phyloP scores from a whole-genome alignment of 2,329 filamentous ascomycete species.

The Aspergillus phoenicis region DNA sequence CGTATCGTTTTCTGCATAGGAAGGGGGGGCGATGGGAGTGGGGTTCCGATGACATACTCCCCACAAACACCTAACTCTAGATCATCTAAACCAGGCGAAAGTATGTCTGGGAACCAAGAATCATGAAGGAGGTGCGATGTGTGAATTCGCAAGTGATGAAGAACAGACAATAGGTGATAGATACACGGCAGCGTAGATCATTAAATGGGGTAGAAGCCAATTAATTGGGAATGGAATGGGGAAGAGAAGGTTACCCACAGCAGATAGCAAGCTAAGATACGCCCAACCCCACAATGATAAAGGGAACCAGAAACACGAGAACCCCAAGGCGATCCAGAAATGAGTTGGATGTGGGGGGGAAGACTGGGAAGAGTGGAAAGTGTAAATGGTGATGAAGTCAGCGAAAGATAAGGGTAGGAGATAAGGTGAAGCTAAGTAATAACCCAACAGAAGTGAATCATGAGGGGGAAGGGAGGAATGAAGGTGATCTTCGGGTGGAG shows the following conservation, averaged over 20 bases:
- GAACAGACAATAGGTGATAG: not conserved
- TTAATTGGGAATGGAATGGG: conserved; percentile 9
- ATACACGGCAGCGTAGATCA: not conserved
- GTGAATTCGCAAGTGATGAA: not conserved
- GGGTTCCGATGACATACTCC: conserved; percentile 5
- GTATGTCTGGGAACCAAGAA: conserved; percentile 1
- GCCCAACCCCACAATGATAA: conserved; percentile 12
- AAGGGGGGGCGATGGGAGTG: not conserved
- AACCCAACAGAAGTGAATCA: conserved; percentile 1
- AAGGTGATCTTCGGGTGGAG: too few species aligned
- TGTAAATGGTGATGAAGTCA: not conserved
- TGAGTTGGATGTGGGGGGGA: not conserved
- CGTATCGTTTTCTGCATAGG: conserved; percentile 3
- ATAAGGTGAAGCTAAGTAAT: conserved; percentile 4
- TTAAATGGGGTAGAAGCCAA: not conserved
- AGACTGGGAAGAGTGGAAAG: conserved; percentile 1
- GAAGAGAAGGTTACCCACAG: conserved; percentile 6
- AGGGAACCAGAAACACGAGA: conserved; percentile 3
- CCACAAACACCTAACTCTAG: not conserved
- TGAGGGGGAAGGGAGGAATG: not conserved
- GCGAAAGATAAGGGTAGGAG: conserved; percentile 5
- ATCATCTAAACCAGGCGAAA: not conserved
- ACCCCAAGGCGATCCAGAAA: conserved; percentile 7
- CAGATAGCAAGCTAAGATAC: conserved; percentile 8
- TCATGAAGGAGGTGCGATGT: not conserved